Base-by-base conservation (phyloP, 129 eudicot genomes). In the Escallonia rubra region DNA sequence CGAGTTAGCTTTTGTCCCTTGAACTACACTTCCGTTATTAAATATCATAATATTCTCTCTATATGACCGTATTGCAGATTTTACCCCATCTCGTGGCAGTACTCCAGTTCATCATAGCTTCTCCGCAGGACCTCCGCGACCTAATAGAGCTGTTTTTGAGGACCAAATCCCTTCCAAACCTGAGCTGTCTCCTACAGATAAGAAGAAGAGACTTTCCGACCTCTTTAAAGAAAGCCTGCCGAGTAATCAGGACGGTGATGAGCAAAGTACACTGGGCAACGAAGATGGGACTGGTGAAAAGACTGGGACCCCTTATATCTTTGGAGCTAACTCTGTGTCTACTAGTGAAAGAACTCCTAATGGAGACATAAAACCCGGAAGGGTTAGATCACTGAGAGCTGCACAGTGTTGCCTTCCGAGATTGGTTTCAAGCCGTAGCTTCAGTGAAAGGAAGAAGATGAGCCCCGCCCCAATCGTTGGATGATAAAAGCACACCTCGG, bases 361-460 rank as follows among this genome's bases (percentile, higher is more conserved):
- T 53, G 72, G 72, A 34, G 76, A 71, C 7, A 47, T 64, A 4
- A 63, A 66, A 48, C 14, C 54, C 3, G 59, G 11, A 49, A 76
- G 73, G 57, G 82, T 71, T 57, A 82, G 72, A 74, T 67, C 84
- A 57, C 50, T 48, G 41, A 85, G 67, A 59, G 41, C 80, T 46
- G 64, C 68, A 51, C 84, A 77, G 52, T 67, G 84, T 62, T 83
- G 88, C 66, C 66, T 79, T 61, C 88, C 88, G 4, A 69, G 78
- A 79, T 54, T 81, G 76, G 72, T 64, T 48, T 76, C 83, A 11
- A 77, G 68, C 58, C 80, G 85, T 59, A 85, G 80, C 78, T 82
- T 68, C 8, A 74, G 57, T 72, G 72, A 77, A 73, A 77, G 74
- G 70, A 79, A 75, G 69, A 85, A 60, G 66, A 77, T 58, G 72